A percentile compares a stretch with the other conserved stretches of the same genome.
phyloP scores from a whole-genome alignment of 106 monocot species.

The Amphibolis antarctica region DNA sequence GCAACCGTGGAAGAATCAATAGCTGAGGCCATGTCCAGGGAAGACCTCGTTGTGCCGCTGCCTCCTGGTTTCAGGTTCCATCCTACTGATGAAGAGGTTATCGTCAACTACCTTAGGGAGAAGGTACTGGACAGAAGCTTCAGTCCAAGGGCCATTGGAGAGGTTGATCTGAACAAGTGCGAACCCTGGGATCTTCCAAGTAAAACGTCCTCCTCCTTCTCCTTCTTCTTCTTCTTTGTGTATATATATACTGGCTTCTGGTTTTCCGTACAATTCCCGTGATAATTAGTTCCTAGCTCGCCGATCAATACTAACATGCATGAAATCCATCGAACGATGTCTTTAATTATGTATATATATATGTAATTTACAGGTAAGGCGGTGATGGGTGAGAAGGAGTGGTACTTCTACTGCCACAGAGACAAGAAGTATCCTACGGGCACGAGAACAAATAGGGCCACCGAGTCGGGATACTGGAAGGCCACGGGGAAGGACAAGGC shows the following conservation, averaged over 20 bases:
- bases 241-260: no score
- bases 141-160: conserved; percentile 21
- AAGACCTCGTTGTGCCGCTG: not conserved
- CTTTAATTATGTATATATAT: no score
- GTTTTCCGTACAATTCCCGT: no score
- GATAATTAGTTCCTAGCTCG: no score
- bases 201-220: no score
- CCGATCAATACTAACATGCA: no score
- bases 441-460: not conserved
- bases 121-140: conserved; percentile 20
- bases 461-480: no score
- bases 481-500: no score
- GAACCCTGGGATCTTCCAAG: conserved; percentile 45
- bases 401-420: conserved; percentile 63
- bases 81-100: conserved; percentile 39
- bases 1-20: no score
- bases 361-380: conserved; percentile 24
- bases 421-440: conserved; percentile 57
- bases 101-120: conserved; percentile 23
- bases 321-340: no score
- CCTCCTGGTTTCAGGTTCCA: conserved; percentile 43
- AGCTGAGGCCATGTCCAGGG: no score
- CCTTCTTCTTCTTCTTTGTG: no score
- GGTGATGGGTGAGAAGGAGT: conserved; percentile 66
- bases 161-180: conserved; percentile 29